Percentiles rank a stretch among this genome's conserved stretches.
phyloP scores from a whole-genome alignment of 768 basidiomycete genomes.

The Crassisporium funariophilum region DNA sequence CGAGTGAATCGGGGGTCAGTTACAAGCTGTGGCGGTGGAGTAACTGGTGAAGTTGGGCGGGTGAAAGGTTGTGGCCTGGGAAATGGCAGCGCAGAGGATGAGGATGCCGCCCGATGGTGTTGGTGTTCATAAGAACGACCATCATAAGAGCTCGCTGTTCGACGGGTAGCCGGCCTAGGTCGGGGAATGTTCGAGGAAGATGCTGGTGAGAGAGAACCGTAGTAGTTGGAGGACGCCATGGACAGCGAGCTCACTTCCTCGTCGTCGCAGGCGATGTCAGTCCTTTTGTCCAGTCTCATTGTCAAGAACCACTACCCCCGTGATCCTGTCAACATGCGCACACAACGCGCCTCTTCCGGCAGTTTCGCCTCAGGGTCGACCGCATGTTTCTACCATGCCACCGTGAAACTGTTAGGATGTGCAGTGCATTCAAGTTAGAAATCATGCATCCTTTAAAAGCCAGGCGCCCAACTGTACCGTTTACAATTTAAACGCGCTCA shows the following conservation, averaged over 20 bases:
- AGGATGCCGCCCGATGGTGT: conserved; percentile 21
- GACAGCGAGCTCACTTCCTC: conserved; percentile 16
- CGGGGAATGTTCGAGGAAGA: conserved; percentile 15
- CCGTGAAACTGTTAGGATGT: no score
- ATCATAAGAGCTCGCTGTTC: conserved; percentile 23
- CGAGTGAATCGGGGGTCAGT: conserved; percentile 39
- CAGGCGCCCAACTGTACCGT: no score
- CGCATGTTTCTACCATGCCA: no score
- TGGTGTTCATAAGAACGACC: conserved; percentile 17
- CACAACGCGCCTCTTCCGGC: no score
- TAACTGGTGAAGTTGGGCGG: conserved; percentile 10
- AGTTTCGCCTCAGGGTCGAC: no score
- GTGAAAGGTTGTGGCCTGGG: conserved; percentile 10
- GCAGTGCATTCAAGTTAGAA: no score
- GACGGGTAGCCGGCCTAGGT: conserved; percentile 19
- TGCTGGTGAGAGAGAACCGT: conserved; percentile 12
- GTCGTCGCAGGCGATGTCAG: no score
- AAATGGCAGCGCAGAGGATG: conserved; percentile 19
- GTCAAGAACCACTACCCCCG: no score
- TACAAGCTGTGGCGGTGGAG: conserved; percentile 9
- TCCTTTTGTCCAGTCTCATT: no score
- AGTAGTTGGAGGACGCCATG: conserved; percentile 19
- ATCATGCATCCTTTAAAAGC: no score
- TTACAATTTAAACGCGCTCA: no score
- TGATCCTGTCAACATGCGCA: no score